These are phyloP conservation scores for Nigrospora oryzae DNA, from an alignment of 2,329 filamentous ascomycete species.

Conservation along the genomic window DNA sequence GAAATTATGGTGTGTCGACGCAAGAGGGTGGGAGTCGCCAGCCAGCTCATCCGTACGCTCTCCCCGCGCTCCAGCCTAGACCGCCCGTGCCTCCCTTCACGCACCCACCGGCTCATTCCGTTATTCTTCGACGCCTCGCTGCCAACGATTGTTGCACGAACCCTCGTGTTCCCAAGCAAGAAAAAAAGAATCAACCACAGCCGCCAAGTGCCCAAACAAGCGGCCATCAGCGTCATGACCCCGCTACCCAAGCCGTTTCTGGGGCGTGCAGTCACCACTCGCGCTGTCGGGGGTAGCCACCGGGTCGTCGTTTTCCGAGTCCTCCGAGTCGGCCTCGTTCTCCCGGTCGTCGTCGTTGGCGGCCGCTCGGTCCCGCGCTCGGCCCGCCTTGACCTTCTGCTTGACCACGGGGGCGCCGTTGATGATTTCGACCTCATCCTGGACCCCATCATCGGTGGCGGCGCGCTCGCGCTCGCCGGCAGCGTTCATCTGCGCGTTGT, in stretches of 20 bases:
- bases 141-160: too few species aligned
- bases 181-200: too few species aligned
- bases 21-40: too few species aligned
- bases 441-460: slow-evolving; percentile 15
- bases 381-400: slow-evolving; percentile 20
- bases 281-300: neutral
- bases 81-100: too few species aligned
- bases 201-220: too few species aligned
- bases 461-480: slow-evolving; percentile 32
- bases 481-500: slow-evolving; percentile 48
- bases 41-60: too few species aligned
- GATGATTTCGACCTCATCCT: slow-evolving; percentile 22
- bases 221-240: too few species aligned
- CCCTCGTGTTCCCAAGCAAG: too few species aligned
- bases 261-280: slow-evolving; percentile 1
- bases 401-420: slow-evolving; percentile 17
- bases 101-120: too few species aligned
- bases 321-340: slow-evolving; percentile 2
- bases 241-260: neutral
- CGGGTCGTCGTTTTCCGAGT: neutral
- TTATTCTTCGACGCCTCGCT: too few species aligned
- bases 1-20: too few species aligned
- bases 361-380: slow-evolving; percentile 4
- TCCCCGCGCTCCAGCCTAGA: too few species aligned
- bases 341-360: slow-evolving; percentile 2